These are phyloP conservation scores for Aspergillus aculeatus DNA, from an alignment of 2,329 filamentous ascomycete species.

Conservation along the genomic window DNA sequence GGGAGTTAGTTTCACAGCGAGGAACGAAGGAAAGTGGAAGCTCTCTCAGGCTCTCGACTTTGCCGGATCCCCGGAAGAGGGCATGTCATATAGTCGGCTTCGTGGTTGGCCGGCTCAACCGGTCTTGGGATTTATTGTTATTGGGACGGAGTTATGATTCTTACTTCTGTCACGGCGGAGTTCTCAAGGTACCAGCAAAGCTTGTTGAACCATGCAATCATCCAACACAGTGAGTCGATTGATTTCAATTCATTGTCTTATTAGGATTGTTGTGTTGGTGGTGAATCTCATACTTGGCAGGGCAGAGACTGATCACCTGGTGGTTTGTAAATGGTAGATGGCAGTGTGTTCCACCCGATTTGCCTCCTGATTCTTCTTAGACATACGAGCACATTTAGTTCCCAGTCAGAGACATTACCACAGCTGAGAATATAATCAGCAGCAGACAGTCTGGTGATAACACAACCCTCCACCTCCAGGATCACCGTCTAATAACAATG, in stretches of 20 bases:
- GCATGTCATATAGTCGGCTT: conserved; percentile 13
- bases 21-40: not conserved
- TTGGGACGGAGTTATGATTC: not conserved
- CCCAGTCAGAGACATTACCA: too few species aligned
- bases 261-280: not conserved
- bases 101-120: conserved; percentile 7
- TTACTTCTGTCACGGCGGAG: not conserved
- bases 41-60: not conserved
- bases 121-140: not conserved
- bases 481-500: not conserved
- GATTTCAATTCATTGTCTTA: not conserved
- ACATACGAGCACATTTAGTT: too few species aligned
- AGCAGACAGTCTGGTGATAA: not conserved
- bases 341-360: too few species aligned
- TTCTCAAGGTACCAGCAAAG: not conserved
- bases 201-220: not conserved
- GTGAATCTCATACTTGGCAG: not conserved
- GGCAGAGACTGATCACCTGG: not conserved
- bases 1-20: not conserved
- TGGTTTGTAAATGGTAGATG: not conserved
- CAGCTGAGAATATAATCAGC: not conserved
- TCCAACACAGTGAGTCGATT: not conserved
- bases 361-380: too few species aligned
- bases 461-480: not conserved
- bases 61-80: conserved; percentile 8